A percentile compares a stretch with the other conserved stretches of the same genome.
Evolutionary conservation across 179 eudicot genomes (phyloP).

Genomic region (Beta corolliflora): DNA sequence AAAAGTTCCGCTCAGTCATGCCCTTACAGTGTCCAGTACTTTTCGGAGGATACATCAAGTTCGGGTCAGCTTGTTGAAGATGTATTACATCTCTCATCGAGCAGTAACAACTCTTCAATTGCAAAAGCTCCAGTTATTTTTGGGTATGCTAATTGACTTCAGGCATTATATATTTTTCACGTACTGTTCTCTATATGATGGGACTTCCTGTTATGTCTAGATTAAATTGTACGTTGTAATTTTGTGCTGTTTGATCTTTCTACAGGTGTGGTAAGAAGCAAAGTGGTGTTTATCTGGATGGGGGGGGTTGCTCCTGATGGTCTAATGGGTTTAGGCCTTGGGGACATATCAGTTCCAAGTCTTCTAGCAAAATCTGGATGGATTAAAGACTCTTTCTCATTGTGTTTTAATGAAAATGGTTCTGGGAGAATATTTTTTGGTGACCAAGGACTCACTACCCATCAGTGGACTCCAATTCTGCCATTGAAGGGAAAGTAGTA

Average conservation of each 20-base stretch:
- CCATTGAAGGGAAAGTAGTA: constrained; percentile 72
- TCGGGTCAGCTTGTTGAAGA: constrained; percentile 93
- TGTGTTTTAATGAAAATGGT: constrained; percentile 73
- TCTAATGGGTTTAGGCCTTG: constrained; percentile 87
- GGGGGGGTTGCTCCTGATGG: constrained; percentile 96
- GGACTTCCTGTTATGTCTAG: not conserved
- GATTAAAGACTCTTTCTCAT: constrained; percentile 70
- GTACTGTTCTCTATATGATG: not conserved
- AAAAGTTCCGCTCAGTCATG: constrained; percentile 62
- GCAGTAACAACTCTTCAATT: constrained; percentile 47
- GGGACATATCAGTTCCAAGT: constrained; percentile 84
- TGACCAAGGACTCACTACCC: constrained; percentile 66
- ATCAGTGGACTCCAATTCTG: constrained; percentile 69
- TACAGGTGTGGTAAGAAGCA: constrained; percentile 90
- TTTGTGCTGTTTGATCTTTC: constrained; percentile 22
- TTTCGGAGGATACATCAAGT: constrained; percentile 66
- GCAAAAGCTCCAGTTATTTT: constrained; percentile 65
- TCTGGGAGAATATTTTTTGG: constrained; percentile 89
- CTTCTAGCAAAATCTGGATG: constrained; percentile 80
- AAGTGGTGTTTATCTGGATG: constrained; percentile 82
- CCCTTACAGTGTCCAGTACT: constrained; percentile 66
- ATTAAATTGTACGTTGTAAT: not conserved
- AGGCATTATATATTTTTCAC: not conserved
- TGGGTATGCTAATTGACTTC: constrained; percentile 52
- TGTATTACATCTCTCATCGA: constrained; percentile 70